A percentile compares a stretch with the other conserved stretches of the same genome.
Evolutionary conservation across 495 filamentous ascomycete genomes (phyloP).

Genomic region (Aspergillus avenaceus): DNA sequence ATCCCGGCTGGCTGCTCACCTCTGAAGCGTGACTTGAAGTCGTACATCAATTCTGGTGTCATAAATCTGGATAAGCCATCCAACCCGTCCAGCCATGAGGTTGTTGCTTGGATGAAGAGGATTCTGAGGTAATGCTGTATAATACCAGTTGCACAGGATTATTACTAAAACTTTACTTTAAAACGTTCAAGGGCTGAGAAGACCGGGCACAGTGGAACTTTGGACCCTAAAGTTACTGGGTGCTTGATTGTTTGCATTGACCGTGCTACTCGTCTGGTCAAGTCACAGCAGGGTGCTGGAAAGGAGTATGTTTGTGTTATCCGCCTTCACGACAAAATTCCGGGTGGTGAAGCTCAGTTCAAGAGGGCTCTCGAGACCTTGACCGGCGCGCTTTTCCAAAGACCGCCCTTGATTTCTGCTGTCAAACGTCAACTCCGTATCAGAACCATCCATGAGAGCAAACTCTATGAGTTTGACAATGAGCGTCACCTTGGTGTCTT

Average conservation of each 20-base stretch:
- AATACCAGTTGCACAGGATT: not conserved
- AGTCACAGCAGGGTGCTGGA: conserved; percentile 96
- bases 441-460: conserved; percentile 92
- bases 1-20: conserved; percentile 86
- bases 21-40: conserved; percentile 86
- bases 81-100: conserved; percentile 96
- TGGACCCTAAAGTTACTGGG: conserved; percentile 92
- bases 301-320: conserved; percentile 88
- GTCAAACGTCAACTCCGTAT: conserved; percentile 98
- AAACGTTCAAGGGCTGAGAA: conserved; percentile 70
- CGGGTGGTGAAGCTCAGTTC: conserved; percentile 86
- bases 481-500: conserved; percentile 96
- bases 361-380: conserved; percentile 86
- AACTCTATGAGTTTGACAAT: conserved; percentile 95
- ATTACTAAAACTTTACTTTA: conserved; percentile 17
- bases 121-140: conserved; percentile 68
- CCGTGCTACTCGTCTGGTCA: conserved; percentile 92
- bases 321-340: conserved; percentile 85
- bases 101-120: conserved; percentile 97
- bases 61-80: conserved; percentile 99
- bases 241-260: conserved; percentile 95
- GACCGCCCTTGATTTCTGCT: conserved; percentile 92
- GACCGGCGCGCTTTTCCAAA: conserved; percentile 95
- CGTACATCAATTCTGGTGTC: conserved; percentile 90
- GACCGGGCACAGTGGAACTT: conserved; percentile 94